These are phyloP conservation scores for Hondaea fermentalgiana DNA, from an alignment of 108 stramenopile genomes.

Conservation along the genomic window DNA sequence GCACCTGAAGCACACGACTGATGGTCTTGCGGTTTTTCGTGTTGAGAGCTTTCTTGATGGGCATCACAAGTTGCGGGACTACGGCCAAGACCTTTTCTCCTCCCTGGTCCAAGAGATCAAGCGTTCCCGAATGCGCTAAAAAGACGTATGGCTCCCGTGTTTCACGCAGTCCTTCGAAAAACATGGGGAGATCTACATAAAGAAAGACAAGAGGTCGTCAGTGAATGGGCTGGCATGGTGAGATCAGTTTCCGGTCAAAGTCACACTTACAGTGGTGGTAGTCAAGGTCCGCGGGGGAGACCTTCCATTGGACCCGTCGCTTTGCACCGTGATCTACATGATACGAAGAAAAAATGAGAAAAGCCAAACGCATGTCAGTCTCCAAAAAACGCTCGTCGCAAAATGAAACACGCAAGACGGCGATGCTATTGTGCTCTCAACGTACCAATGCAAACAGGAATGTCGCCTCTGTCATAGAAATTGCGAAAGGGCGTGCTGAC, in stretches of 20 bases:
- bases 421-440: background rate
- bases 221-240: no score
- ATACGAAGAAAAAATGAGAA: no score
- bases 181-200: conserved; percentile 71
- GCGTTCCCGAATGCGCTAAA: conserved; percentile 69
- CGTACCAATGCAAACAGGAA: conserved; percentile 65
- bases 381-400: background rate
- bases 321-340: conserved; percentile 55
- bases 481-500: conserved; percentile 40
- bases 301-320: conserved; percentile 72
- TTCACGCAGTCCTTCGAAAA: conserved; percentile 78
- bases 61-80: conserved; percentile 74
- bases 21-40: conserved; percentile 64
- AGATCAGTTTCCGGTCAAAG: no score
- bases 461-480: conserved; percentile 72
- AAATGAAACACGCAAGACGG: background rate
- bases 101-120: conserved; percentile 69
- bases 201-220: background rate
- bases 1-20: conserved; percentile 67
- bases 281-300: background rate
- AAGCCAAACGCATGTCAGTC: background rate
- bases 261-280: background rate
- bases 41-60: conserved; percentile 75
- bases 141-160: conserved; percentile 72
- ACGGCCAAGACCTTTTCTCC: conserved; percentile 62